These are phyloP conservation scores for Nannochloris sp. DNA, from an alignment of 139 green algal genomes.

Conservation along the genomic window DNA sequence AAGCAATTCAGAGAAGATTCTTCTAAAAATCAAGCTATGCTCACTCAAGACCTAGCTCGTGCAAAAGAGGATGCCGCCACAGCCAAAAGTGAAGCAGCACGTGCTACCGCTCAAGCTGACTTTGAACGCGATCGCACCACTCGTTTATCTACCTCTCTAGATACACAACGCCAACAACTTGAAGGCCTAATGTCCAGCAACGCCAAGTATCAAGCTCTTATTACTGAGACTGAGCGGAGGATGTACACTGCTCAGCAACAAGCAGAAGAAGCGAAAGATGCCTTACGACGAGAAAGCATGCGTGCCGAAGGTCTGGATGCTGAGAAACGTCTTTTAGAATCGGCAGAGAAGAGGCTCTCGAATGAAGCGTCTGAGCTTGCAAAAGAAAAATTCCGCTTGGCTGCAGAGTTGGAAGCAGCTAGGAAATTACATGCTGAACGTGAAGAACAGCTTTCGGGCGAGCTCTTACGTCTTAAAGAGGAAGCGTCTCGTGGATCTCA, in stretches of 20 bases:
- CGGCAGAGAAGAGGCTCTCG: constrained; percentile 22
- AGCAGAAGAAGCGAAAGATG: constrained; percentile 23
- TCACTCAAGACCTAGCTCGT: constrained; percentile 16
- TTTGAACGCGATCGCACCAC: constrained; percentile 32
- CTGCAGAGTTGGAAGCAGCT: constrained; percentile 31
- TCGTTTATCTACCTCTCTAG: constrained; percentile 15
- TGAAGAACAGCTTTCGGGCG: constrained; percentile 7
- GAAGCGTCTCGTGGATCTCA: constrained; percentile 12
- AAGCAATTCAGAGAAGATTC: constrained; percentile 19
- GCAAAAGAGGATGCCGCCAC: constrained; percentile 11
- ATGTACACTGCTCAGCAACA: constrained; percentile 17
- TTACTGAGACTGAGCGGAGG: constrained; percentile 31
- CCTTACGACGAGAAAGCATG: constrained; percentile 7
- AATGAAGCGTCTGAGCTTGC: constrained; percentile 12
- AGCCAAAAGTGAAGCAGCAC: constrained; percentile 19
- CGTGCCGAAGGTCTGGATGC: constrained; percentile 22
- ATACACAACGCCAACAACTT: constrained; percentile 13
- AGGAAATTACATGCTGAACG: constrained; percentile 4
- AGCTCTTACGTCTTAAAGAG: constrained; percentile 21
- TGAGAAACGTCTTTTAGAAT: constrained; percentile 33
- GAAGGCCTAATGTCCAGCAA: constrained; percentile 23
- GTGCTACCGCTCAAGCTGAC: constrained; percentile 18
- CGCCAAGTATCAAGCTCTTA: constrained; percentile 31
- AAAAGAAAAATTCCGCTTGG: constrained; percentile 37
- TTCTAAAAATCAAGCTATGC: constrained; percentile 4